Evolutionary conservation across 306 rosid genomes (phyloP).

Genomic region (Gillenia trifoliata): DNA sequence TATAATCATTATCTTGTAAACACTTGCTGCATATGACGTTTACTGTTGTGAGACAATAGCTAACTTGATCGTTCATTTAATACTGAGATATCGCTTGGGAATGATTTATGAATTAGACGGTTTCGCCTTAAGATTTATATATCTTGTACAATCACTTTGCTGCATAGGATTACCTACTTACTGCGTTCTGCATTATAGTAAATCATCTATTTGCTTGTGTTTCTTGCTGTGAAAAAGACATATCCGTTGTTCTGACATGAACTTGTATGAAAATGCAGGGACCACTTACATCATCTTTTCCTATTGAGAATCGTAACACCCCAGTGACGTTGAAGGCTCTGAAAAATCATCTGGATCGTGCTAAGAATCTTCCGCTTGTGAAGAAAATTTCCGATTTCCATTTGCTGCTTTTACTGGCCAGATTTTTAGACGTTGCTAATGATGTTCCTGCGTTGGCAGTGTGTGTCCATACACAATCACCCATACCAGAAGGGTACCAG

Average conservation of each 20-base stretch:
- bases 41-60: neutral
- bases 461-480: conserved; percentile 67
- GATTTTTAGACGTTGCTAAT: conserved; percentile 55
- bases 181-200: neutral
- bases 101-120: neutral
- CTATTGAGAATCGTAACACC: conserved; percentile 68
- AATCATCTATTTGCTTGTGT: neutral
- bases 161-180: neutral
- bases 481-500: conserved; percentile 89
- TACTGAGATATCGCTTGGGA: neutral
- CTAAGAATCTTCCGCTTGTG: conserved; percentile 67
- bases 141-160: neutral
- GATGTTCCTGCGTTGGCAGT: conserved; percentile 86
- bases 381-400: conserved; percentile 90
- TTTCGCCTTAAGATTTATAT: neutral
- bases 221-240: conserved; percentile 1
- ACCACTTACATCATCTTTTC: conserved; percentile 69
- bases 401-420: conserved; percentile 65
- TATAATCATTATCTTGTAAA: neutral
- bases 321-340: conserved; percentile 53
- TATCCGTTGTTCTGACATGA: neutral
- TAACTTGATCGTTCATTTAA: neutral
- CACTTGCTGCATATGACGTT: neutral
- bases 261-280: conserved; percentile 52
- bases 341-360: conserved; percentile 75